Evolutionary conservation across 345 rosid genomes (phyloP).

Genomic region (Brassica cretica): DNA sequence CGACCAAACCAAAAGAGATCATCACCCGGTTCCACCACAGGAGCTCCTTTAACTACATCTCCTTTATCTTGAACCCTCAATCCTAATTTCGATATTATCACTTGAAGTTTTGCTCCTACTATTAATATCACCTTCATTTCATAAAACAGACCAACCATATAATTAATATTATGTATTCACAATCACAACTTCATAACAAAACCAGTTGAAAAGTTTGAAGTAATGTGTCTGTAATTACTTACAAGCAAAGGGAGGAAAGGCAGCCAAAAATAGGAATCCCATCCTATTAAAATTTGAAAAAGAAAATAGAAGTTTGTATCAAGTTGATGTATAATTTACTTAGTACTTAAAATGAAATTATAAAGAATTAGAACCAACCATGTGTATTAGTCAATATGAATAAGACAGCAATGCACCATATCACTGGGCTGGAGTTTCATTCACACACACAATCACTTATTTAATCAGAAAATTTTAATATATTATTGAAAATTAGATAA

Average conservation of each 20-base stretch:
- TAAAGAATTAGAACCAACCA: constrained; percentile 49
- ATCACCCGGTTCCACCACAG: constrained; percentile 83
- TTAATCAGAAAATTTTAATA: background rate
- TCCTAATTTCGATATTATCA: constrained; percentile 44
- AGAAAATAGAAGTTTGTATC: background rate
- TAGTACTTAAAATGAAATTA: background rate
- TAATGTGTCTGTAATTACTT: constrained; percentile 41
- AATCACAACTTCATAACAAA: background rate
- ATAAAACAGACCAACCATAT: background rate
- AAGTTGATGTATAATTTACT: background rate
- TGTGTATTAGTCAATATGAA: constrained; percentile 71
- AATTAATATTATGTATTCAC: background rate
- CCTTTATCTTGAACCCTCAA: constrained; percentile 80
- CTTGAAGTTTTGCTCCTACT: constrained; percentile 50
- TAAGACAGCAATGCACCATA: constrained; percentile 77
- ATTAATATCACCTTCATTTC: constrained; percentile 47
- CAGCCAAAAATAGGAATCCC: constrained; percentile 68
- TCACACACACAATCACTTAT: constrained; percentile 13
- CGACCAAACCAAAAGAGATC: constrained; percentile 98
- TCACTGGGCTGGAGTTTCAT: constrained; percentile 59
- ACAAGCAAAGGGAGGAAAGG: constrained; percentile 84
- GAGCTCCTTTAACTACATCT: constrained; percentile 86
- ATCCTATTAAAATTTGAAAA: constrained; percentile 48
- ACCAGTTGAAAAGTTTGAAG: background rate
- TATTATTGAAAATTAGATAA: background rate